Conservation (phyloP, 1,284 basidiomycete genomes). For the Exobasidium rhododendri region DNA sequence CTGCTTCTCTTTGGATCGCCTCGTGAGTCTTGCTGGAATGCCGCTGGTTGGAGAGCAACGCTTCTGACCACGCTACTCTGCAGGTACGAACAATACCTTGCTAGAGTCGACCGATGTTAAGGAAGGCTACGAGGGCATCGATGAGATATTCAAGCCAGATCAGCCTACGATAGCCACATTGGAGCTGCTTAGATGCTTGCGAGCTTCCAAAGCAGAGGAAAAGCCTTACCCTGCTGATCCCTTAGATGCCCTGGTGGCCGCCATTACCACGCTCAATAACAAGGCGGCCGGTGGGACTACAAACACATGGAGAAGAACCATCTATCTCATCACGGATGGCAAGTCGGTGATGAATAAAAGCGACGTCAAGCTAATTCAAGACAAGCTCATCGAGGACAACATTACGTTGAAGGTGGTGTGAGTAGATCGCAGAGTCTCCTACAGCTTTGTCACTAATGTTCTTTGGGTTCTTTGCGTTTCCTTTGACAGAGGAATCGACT, state of each 20-base stretch:
- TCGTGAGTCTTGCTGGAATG: slow-evolving; percentile 37
- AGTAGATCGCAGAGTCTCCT: too few relatives aligned
- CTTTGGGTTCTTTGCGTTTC: slow-evolving; percentile 24
- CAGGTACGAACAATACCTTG: slow-evolving; percentile 75
- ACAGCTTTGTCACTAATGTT: not conserved
- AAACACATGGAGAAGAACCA: slow-evolving; percentile 37
- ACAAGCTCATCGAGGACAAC: slow-evolving; percentile 25
- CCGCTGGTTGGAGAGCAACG: not conserved
- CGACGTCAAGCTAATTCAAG: slow-evolving; percentile 25
- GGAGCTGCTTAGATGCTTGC: slow-evolving; percentile 65
- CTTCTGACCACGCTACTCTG: not conserved
- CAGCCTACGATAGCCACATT: slow-evolving; percentile 74
- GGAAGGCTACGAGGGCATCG: slow-evolving; percentile 72
- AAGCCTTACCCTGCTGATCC: slow-evolving; percentile 54
- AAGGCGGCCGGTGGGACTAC: slow-evolving; percentile 36
- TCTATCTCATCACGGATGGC: slow-evolving; percentile 54
- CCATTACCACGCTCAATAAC: slow-evolving; percentile 65
- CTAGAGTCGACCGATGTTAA: slow-evolving; percentile 56
- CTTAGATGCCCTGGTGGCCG: slow-evolving; percentile 80
- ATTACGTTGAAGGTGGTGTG: slow-evolving; percentile 48
- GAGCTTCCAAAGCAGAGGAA: slow-evolving; percentile 25
- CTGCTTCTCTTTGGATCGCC: slow-evolving; percentile 72
- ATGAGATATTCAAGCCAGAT: slow-evolving; percentile 72
- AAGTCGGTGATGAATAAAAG: slow-evolving; percentile 29
- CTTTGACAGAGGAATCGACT: slow-evolving; percentile 81